Evolutionary conservation across 495 filamentous ascomycete species (phyloP), one percentile per base, ranked within the genome.

Genomic region (Xylaria scruposa): DNA sequence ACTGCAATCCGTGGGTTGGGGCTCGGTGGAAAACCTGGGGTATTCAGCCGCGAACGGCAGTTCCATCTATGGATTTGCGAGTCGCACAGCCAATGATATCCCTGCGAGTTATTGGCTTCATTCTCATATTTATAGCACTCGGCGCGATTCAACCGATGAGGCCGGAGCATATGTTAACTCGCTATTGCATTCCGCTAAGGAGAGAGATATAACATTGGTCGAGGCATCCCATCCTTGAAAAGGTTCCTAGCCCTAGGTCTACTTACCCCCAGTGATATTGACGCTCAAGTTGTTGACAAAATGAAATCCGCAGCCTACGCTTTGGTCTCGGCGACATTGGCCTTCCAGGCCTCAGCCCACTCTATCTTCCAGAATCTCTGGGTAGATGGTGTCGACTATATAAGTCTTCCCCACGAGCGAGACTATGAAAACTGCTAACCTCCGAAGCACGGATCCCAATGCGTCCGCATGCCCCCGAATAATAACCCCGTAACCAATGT

Each of bases 401-500:
- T 78, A 78, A 77, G 77, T 78, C 47, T 56, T 59, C 60, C 71
- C 51, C 31, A 29, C 8, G 31, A 65, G 33, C 51, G 36, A 36
- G 26, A 38, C 40, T 24, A 58, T 15, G 38, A 62, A 49, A 17
- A 15, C 29, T 49, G 60, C 75, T 78, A 63, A 78, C 60, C 4
- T 54, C 54, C 15, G 13, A 19, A 71, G 71, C 42, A 78, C 68
- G 72, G 73, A 10, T 70, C 73, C 10, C 75, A 77, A 68, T 84
- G 82, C 69, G 75, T 79, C 60, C 81, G 82, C 26, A 67, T 76
- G 61, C 82, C 82, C 9, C 0, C 44, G 17, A 81, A 71, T 66
- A 84, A 84, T 69, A 82, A 71, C 13, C 82, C 81, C 1, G 78
- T 86, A 15, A 82, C 82, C 9, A 81, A 78, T 38, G 77, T 83